Evolutionary conservation across 805 yeast species (phyloP), one percentile per base, ranked within the genome.

Genomic region (Nakazawaea peltata): DNA sequence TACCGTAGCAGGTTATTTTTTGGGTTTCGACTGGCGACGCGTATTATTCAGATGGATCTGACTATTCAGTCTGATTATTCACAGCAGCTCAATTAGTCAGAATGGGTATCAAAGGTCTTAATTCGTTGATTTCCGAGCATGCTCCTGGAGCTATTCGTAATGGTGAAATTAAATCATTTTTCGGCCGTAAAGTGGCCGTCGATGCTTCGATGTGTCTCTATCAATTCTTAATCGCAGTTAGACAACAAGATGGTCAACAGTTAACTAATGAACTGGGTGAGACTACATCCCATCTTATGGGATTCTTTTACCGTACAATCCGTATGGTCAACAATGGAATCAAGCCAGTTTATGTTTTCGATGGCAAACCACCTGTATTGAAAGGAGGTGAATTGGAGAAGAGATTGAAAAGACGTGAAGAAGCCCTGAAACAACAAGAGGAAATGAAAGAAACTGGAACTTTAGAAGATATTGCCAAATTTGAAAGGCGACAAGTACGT

Each of bases 201-300:
- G 90, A 83, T 61, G 94, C 94, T 3, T 88, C 97, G 8, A 92
- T 92, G 98, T 86, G 95, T 45, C 67, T 92, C 27, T 92, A 92
- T 54, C 99, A 92, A 58, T 92, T 90, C 51, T 67, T 92, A 32
- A 88, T 92, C 51, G 97, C 97, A 0, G 98, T 92, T 4, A 72
- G 99, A 52, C 97, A 90, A 48, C 87, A 82, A 39, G 97, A 92
- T 51, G 99, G 99, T n/a, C 86, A 77, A 43, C 94, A 87, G 53
- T 66, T 92, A 50, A 78, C 92, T 17, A 81, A 75, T 43, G 95
- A 84, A 26, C 74, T 74, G 14, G 99, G 99, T 29, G 95, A 86
- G 43, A 90, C 97, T 2, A 82, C 80, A 2, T 83, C 96, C 0
- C 99, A 92, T 56, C 57, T 92, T 39, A 87, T 88, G 81, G 99